Evolutionary conservation across 768 basidiomycete species (phyloP), one percentile per base, ranked within the genome.

Genomic region (Mycena epipterygia): DNA sequence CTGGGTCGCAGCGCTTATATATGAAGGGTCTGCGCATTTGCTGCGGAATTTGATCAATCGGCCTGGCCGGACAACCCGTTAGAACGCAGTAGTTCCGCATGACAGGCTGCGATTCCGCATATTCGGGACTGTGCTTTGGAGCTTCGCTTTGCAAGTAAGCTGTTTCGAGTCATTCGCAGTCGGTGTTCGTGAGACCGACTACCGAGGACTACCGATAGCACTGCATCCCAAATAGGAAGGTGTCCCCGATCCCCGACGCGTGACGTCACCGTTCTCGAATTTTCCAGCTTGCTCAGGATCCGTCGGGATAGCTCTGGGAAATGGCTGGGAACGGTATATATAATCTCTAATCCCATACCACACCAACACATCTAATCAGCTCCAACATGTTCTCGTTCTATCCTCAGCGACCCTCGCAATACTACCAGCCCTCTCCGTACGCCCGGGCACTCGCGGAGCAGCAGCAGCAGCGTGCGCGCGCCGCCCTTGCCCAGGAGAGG

Each of bases 351-450:
- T 66, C 33, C 12, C 46, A 25, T 2, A 41, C 56, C 27, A 32
- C 30, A 35, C 62, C 52, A n/a, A n/a, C 41, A 41, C 70, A 41
- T 71, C 65, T 64, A 60, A 68, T 64, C 71, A 55, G 55, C 19
- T 14, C 30, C 66, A 58, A 49, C 49, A 64, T 66, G 64, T 66
- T 58, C 66, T 70, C 68, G 13, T 62, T 49, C 61, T 73, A 63
- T 23, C 67, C 71, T 62, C 69, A 75, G 51, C 52, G 51, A 17
- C 74, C 75, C 25, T 74, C 73, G 23, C 62, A 74, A 46, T 73
- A 74, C 49, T 78, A 79, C 68, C 78, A 79, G 60, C 79, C 80
- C 37, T 80, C 76, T 60, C 59, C 73, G 17, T 67, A 74, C 23
- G 65, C 65, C 16, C 72, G 73, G 12, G 71, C 74, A 25, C 66